Evolutionary conservation across 768 basidiomycete species (phyloP).

Genomic region (Termitomyces bulborhizus): DNA sequence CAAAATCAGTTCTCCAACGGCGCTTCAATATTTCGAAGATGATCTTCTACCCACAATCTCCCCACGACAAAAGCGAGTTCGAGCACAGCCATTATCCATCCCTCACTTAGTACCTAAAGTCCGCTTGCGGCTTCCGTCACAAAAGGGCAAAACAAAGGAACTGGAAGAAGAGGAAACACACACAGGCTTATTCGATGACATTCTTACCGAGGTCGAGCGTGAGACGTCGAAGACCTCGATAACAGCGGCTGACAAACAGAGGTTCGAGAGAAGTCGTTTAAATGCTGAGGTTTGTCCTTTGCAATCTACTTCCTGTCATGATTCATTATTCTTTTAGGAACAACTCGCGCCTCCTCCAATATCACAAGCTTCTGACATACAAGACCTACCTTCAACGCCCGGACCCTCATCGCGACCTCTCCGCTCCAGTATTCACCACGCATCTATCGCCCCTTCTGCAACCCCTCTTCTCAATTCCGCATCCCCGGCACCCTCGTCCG

Average conservation of each 20-base stretch:
- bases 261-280: conserved; percentile 69
- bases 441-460: conserved; percentile 26
- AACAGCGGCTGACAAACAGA: conserved; percentile 48
- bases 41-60: conserved; percentile 14
- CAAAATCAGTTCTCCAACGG: conserved; percentile 15
- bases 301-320: conserved; percentile 6
- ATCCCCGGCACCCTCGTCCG: conserved; percentile 26
- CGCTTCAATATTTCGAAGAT: conserved; percentile 18
- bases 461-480: conserved; percentile 35
- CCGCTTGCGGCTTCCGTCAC: conserved; percentile 40
- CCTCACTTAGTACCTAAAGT: conserved; percentile 28
- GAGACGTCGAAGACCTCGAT: conserved; percentile 70
- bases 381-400: conserved; percentile 26
- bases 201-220: conserved; percentile 62
- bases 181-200: conserved; percentile 77
- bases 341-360: conserved; percentile 37
- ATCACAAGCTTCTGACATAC: conserved; percentile 14
- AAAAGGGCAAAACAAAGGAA: conserved; percentile 65
- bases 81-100: conserved; percentile 30
- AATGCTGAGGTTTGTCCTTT: conserved; percentile 60
- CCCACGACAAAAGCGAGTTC: conserved; percentile 37
- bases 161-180: conserved; percentile 54
- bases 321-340: conserved; percentile 25
- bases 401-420: conserved; percentile 58
- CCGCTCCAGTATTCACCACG: conserved; percentile 47